These are phyloP conservation scores for Venturia oleaginea DNA, from an alignment of 2,329 filamentous ascomycete genomes.

Conservation along the genomic window DNA sequence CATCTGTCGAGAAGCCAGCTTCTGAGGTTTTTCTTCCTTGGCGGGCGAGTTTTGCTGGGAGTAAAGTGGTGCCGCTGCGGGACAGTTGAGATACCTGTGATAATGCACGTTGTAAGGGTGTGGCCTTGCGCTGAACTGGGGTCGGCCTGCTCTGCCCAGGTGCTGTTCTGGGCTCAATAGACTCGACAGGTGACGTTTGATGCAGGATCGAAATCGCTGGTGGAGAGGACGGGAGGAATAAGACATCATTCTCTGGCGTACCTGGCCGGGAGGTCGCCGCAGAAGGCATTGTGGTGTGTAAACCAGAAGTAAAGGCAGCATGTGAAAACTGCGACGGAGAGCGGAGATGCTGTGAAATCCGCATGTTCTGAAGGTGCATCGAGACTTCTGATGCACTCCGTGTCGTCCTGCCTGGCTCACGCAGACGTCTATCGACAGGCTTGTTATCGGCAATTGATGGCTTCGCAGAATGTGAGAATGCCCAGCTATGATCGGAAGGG, in stretches of 20 bases:
- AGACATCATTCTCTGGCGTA: not conserved
- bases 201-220: not conserved
- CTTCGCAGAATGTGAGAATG: conserved; percentile 6
- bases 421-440: not conserved
- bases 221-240: not conserved
- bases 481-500: not conserved
- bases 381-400: conserved; percentile 12
- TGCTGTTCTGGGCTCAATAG: not conserved
- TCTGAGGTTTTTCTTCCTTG: conserved; percentile 16
- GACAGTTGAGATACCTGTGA: not conserved
- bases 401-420: not conserved
- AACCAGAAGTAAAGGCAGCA: not conserved
- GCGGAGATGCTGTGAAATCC: conserved; percentile 36
- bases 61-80: not conserved
- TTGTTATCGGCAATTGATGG: not conserved
- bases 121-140: conserved; percentile 13
- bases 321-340: conserved; percentile 33
- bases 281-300: not conserved
- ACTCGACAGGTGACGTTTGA: not conserved
- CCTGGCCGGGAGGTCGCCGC: not conserved
- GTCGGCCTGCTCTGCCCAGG: not conserved
- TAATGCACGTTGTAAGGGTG: conserved; percentile 14
- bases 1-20: conserved; percentile 26
- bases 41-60: not conserved
- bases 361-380: conserved; percentile 35